Evolutionary conservation across 2,329 filamentous ascomycete genomes (phyloP).

Genomic region (Bipolaris victoriae): DNA sequence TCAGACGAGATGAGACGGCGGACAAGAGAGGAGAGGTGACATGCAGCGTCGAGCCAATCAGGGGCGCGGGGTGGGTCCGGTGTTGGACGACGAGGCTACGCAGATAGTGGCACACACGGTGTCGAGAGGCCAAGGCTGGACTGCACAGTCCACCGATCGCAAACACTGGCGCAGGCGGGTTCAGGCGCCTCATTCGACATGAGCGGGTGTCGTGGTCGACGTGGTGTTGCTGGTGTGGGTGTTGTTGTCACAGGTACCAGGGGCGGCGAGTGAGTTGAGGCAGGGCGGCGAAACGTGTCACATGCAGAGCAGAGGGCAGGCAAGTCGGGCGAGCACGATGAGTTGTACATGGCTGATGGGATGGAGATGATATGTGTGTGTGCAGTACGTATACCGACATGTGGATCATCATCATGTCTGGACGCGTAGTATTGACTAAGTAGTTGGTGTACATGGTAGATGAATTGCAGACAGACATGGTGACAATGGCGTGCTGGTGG

Average conservation of each 20-base stretch:
- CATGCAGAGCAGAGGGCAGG: slow-evolving; percentile 29
- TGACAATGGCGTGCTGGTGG: too few relatives aligned
- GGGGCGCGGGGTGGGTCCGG: too few relatives aligned
- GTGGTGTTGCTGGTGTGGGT: neutral
- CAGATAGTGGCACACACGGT: slow-evolving; percentile 2
- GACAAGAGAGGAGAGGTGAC: too few relatives aligned
- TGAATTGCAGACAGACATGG: neutral
- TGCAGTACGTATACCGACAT: neutral
- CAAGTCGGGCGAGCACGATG: slow-evolving; percentile 27
- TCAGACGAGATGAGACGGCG: too few relatives aligned
- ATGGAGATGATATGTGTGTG: neutral
- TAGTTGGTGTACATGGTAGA: neutral
- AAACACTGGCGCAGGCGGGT: slow-evolving; percentile 1
- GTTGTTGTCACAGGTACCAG: slow-evolving; percentile 18
- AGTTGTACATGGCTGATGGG: neutral
- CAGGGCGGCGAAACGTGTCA: slow-evolving; percentile 30
- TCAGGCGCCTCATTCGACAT: neutral
- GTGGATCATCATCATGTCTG: neutral
- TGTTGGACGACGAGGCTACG: neutral
- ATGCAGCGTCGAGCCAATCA: too few relatives aligned
- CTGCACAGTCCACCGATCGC: slow-evolving; percentile 13
- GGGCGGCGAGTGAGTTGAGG: slow-evolving; percentile 8
- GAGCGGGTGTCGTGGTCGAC: neutral
- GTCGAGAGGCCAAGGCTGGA: neutral
- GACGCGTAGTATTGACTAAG: neutral